phyloP scores from a whole-genome alignment of 2,329 filamentous ascomycete species.

The Monilinia vaccinii-corymbosi region DNA sequence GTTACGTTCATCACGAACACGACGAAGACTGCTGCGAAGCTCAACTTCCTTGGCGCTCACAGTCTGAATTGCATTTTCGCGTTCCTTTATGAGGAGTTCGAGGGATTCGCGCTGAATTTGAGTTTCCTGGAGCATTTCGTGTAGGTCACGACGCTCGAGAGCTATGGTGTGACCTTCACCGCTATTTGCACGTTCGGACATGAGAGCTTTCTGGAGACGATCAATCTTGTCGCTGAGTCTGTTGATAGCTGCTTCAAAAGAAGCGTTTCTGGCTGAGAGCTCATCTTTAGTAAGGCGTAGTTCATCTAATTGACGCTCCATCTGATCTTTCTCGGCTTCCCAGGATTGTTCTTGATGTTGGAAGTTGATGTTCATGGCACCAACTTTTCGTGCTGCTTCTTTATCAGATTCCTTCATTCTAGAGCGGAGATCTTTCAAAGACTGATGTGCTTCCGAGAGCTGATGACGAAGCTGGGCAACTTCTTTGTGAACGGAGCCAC shows the following conservation, averaged over 20 bases:
- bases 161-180: constrained; percentile 48
- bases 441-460: constrained; percentile 49
- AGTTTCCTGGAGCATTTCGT: constrained; percentile 50
- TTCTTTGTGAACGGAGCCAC: constrained; percentile 47
- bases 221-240: constrained; percentile 43
- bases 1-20: constrained; percentile 57
- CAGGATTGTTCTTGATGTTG: constrained; percentile 37
- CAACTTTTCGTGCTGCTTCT: constrained; percentile 31
- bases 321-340: constrained; percentile 28
- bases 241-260: constrained; percentile 36
- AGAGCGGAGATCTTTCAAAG: constrained; percentile 44
- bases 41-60: constrained; percentile 48
- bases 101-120: constrained; percentile 59
- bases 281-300: constrained; percentile 38
- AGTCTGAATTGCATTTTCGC: constrained; percentile 54
- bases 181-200: constrained; percentile 45
- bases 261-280: constrained; percentile 30
- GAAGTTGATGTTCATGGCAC: constrained; percentile 40
- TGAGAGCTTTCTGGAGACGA: constrained; percentile 38
- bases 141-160: constrained; percentile 50
- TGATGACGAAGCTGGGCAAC: constrained; percentile 50
- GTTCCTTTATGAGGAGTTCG: constrained; percentile 62
- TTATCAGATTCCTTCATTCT: constrained; percentile 42
- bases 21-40: constrained; percentile 58
- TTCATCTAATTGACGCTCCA: constrained; percentile 36